Evolutionary conservation across 768 basidiomycete species (phyloP).

Genomic region (Mycena rosella): DNA sequence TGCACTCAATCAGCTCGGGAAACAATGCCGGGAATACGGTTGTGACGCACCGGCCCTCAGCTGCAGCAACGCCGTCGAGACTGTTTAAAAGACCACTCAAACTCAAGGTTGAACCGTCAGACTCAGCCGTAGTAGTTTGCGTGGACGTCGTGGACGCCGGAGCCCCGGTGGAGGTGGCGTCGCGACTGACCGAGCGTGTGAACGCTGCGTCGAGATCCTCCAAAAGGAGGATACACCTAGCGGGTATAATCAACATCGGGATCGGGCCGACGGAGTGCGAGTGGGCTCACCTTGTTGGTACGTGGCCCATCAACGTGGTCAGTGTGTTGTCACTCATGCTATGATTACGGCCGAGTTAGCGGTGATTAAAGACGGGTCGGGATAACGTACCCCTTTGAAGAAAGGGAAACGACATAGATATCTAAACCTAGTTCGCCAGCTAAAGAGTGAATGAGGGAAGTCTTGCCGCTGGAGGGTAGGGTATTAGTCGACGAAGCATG

Average conservation of each 20-base stretch:
- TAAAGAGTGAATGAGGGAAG: constrained; percentile 86
- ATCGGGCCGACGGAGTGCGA: neutral
- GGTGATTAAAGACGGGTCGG: constrained; percentile 18
- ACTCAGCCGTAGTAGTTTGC: constrained; percentile 54
- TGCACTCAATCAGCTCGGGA: constrained; percentile 18
- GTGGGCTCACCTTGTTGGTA: constrained; percentile 76
- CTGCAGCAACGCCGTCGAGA: constrained; percentile 87
- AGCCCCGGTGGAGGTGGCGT: constrained; percentile 80
- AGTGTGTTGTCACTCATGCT: constrained; percentile 94
- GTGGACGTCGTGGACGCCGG: constrained; percentile 65
- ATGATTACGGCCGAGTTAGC: constrained; percentile 34
- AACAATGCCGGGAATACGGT: neutral
- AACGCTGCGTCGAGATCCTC: constrained; percentile 96
- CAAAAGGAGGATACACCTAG: constrained; percentile 91
- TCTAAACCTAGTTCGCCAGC: constrained; percentile 89
- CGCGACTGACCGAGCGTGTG: constrained; percentile 88
- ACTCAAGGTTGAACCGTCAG: constrained; percentile 85
- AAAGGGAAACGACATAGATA: constrained; percentile 92
- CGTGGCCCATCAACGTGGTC: constrained; percentile 89
- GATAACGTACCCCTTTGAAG: constrained; percentile 80
- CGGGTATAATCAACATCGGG: constrained; percentile 31
- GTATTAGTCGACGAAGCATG: constrained; percentile 33
- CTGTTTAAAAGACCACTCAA: constrained; percentile 89
- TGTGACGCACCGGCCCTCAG: constrained; percentile 81
- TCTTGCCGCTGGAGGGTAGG: constrained; percentile 74